Evolutionary conservation across 441 rosid genomes (phyloP).

Genomic region (Francoa sonchifolia): DNA sequence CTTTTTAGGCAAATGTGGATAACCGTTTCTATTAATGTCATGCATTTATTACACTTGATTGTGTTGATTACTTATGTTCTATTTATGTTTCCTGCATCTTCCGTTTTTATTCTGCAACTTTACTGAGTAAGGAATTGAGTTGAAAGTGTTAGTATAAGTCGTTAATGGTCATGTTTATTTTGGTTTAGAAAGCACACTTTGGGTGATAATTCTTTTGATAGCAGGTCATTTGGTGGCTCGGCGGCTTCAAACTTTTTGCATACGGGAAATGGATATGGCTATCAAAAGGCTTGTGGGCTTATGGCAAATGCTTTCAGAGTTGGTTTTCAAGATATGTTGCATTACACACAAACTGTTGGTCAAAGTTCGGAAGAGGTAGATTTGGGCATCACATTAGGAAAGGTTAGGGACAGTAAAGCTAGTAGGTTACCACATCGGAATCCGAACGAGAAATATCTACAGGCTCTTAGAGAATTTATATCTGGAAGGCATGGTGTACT

Average conservation of each 20-base stretch:
- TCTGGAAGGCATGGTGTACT: slow-evolving; percentile 70
- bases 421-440: slow-evolving; percentile 45
- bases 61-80: no score
- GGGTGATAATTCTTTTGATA: slow-evolving; percentile 40
- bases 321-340: slow-evolving; percentile 39
- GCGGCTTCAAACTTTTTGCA: slow-evolving; percentile 33
- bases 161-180: slow-evolving; percentile 26
- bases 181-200: slow-evolving; percentile 38
- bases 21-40: no score
- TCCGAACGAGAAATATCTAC: slow-evolving; percentile 58
- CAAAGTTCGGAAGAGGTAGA: slow-evolving; percentile 29
- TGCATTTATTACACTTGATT: no score
- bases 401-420: slow-evolving; percentile 30
- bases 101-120: background rate
- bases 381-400: slow-evolving; percentile 42
- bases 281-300: slow-evolving; percentile 36
- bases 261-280: slow-evolving; percentile 39
- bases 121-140: no score
- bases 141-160: no score
- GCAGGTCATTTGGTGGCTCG: slow-evolving; percentile 39
- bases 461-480: slow-evolving; percentile 61
- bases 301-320: slow-evolving; percentile 23
- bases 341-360: slow-evolving; percentile 23
- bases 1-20: no score
- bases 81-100: no score